Percentiles rank a stretch among this genome's conserved stretches.
Evolutionary conservation across 257 asterid species (phyloP).

Genomic region (Lantana camara): DNA sequence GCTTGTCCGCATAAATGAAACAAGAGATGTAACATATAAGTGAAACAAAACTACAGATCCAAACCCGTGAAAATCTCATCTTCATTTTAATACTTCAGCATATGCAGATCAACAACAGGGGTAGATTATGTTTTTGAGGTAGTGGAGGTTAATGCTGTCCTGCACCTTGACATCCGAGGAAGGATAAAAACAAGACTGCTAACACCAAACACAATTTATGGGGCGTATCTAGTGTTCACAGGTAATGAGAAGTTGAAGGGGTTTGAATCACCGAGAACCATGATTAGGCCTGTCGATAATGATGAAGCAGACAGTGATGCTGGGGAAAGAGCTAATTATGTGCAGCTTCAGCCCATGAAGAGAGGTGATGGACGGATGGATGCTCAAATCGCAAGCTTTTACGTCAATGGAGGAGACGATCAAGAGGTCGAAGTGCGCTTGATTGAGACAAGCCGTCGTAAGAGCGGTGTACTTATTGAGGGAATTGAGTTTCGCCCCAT

Average conservation of each 20-base stretch:
- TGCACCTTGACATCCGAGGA: conserved; percentile 38
- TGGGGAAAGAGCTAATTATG: not conserved
- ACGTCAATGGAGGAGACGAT: not conserved
- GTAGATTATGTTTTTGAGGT: no score
- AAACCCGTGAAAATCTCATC: no score
- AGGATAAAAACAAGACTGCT: conserved; percentile 31
- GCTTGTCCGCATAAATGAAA: no score
- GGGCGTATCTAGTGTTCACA: conserved; percentile 34
- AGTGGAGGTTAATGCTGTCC: conserved; percentile 30
- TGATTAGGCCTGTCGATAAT: conserved; percentile 18
- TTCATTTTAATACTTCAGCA: no score
- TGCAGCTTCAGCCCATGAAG: not conserved
- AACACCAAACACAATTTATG: conserved; percentile 26
- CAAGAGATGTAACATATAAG: no score
- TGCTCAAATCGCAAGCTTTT: not conserved
- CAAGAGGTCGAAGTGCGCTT: conserved; percentile 5
- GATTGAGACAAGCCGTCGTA: not conserved
- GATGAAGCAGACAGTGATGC: conserved; percentile 1
- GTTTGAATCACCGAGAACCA: conserved; percentile 18
- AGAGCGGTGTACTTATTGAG: not conserved
- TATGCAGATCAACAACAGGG: conserved; percentile 29
- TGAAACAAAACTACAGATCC: no score
- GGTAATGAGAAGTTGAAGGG: not conserved
- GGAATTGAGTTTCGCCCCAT: conserved; percentile 16
- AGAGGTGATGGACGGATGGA: conserved; percentile 2